Evolutionary conservation across 73 alveolate genomes (phyloP).

Genomic region (Stentor coeruleus): DNA sequence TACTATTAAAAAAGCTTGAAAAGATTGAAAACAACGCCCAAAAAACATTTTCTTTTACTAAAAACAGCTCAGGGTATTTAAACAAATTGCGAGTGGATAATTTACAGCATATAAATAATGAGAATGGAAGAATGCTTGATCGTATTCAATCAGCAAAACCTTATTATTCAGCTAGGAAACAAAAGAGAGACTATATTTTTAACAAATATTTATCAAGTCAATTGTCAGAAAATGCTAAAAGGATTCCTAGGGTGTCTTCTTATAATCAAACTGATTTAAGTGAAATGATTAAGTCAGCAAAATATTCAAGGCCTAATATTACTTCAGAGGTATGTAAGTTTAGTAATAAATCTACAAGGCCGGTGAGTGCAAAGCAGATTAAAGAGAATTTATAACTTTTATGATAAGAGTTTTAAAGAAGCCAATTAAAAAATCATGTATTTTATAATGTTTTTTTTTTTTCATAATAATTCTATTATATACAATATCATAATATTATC

Average conservation of each 20-base stretch:
- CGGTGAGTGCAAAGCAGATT: not conserved
- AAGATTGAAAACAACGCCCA: not conserved
- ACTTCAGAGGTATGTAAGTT: too few relatives aligned
- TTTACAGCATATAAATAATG: not conserved
- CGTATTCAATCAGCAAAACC: not conserved
- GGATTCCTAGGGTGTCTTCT: constrained; percentile 3
- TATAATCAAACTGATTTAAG: not conserved
- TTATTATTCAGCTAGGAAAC: not conserved
- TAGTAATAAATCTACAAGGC: not conserved
- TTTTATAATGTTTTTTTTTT: too few relatives aligned
- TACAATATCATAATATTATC: too few relatives aligned
- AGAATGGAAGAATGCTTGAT: not conserved
- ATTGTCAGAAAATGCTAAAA: constrained; percentile 17
- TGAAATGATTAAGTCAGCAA: not conserved
- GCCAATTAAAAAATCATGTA: too few relatives aligned
- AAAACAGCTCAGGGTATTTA: too few relatives aligned
- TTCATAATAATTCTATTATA: too few relatives aligned
- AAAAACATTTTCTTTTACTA: not conserved
- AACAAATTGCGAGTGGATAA: not conserved
- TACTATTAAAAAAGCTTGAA: not conserved
- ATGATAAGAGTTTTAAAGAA: too few relatives aligned
- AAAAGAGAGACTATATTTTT: not conserved
- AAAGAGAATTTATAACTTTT: too few relatives aligned
- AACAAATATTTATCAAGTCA: not conserved
- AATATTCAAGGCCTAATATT: not conserved